Base-by-base conservation (phyloP, 805 yeast species). In the Metschnikowia kunwiensis region DNA sequence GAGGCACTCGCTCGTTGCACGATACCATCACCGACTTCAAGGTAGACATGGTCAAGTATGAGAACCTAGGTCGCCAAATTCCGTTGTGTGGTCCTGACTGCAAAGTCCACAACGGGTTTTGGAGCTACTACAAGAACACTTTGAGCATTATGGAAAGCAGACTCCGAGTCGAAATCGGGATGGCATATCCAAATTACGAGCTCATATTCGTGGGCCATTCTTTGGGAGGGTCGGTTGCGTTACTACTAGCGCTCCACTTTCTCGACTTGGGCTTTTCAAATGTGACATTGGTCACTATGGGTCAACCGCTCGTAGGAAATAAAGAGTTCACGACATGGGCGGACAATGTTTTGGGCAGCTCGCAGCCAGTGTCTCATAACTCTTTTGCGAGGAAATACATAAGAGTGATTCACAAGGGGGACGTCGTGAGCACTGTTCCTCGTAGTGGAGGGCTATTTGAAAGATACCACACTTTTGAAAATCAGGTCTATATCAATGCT, bases 281-380 rank as follows among this genome's bases (percentile, higher is more conserved):
- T 15, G 31, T 59, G 25, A 52, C 57, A 1, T 30, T 70, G 25
- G 58, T 67, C 4, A 68, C 74, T 1, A 57, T 68, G 65, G 75
- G 74, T 2, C 74, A 61, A 47, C 75, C 75, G 0, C 52, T 65
- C 15, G 39, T 66, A 5, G 75, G 75, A 2, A 69, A 70, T 44
- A 39, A 48, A 12, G 50, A 49, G n/a, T 67, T 70, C 36, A 57
- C 59, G 1, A 32, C 44, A 3, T 69, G 70, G 68, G 58, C 57
- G 3, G 70, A 66, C 36, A 26, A 23, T 2, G 61, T 50, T 2
- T 33, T 62, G 54, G 66, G 63, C 4, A 63, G 70, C 38, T 17
- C 36, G 2, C 10, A 31, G 24, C 46, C 53, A 0, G 41, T 58
- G 1, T 18, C 22, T 4, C 60, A 55, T 32, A 46, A 53, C 23